Conservation (phyloP, 768 basidiomycete genomes). For the Boletus subparvulus region DNA sequence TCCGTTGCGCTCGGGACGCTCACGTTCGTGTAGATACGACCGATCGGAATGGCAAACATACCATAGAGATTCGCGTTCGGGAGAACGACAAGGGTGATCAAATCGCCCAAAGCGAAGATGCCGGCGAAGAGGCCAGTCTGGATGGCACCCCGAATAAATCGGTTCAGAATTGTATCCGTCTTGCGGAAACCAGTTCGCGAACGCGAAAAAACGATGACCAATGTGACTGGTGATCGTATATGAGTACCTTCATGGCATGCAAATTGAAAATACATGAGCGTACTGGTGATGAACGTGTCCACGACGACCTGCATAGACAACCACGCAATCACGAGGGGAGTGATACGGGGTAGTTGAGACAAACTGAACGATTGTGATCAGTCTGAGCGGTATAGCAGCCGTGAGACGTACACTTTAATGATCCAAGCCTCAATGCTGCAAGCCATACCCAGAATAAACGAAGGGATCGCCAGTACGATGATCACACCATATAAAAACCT, state of each 20-base stretch:
- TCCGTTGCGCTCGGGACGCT: no score
- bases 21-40: no score
- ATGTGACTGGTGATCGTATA: not conserved
- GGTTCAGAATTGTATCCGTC: not conserved
- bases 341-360: slow-evolving; percentile 41
- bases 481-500: slow-evolving; percentile 34
- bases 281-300: slow-evolving; percentile 34
- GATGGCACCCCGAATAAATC: not conserved
- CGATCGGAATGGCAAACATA: no score
- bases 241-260: no score
- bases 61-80: no score
- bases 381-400: not conserved
- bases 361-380: slow-evolving; percentile 30
- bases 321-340: slow-evolving; percentile 46
- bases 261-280: not conserved
- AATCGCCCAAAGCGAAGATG: not conserved
- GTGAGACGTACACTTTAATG: slow-evolving; percentile 37
- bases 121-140: not conserved
- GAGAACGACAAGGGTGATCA: slow-evolving; percentile 23
- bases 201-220: not conserved
- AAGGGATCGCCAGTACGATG: slow-evolving; percentile 36
- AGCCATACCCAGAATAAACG: slow-evolving; percentile 44
- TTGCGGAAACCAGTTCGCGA: not conserved
- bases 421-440: slow-evolving; percentile 45
- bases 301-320: slow-evolving; percentile 44